Percentiles rank a stretch among this genome's conserved stretches.
phyloP scores from a whole-genome alignment of 345 rosid genomes.

The Lumnitzera racemosa region DNA sequence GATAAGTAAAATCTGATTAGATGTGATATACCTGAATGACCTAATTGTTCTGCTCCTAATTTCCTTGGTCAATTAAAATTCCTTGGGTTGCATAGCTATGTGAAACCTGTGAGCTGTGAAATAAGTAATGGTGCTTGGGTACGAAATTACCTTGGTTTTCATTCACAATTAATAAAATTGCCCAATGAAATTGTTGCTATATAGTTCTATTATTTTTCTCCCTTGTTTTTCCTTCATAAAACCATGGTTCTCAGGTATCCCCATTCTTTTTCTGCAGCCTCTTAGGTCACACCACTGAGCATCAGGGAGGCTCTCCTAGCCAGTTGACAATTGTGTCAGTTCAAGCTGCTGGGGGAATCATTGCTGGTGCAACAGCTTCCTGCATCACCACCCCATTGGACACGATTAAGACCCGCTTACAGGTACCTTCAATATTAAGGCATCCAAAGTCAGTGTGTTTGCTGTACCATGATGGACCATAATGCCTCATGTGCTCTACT shows the following conservation, averaged over 20 bases:
- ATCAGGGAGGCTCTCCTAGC: conserved; percentile 40
- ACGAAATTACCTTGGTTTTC: no score
- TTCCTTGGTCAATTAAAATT: no score
- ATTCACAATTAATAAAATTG: no score
- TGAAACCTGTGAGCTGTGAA: no score
- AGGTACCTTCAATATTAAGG: conserved; percentile 36
- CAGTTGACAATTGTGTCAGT: conserved; percentile 51
- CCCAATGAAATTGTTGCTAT: not conserved
- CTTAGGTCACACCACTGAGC: conserved; percentile 51
- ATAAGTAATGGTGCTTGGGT: no score
- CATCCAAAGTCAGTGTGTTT: no score
- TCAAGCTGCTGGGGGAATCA: conserved; percentile 88
- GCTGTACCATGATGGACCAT: no score
- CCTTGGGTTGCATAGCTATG: no score
- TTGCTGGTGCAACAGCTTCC: conserved; percentile 95
- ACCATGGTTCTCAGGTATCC: not conserved
- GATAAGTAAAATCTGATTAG: no score
- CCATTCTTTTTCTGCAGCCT: conserved; percentile 39
- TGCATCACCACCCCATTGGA: conserved; percentile 91
- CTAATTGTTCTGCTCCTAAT: no score
- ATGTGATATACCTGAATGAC: no score
- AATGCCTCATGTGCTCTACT: no score
- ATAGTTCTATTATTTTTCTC: not conserved
- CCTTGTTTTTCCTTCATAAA: not conserved
- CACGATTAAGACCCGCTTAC: conserved; percentile 91